Conservation (phyloP, 768 basidiomycete species). For the Leccinum ochraceum region DNA sequence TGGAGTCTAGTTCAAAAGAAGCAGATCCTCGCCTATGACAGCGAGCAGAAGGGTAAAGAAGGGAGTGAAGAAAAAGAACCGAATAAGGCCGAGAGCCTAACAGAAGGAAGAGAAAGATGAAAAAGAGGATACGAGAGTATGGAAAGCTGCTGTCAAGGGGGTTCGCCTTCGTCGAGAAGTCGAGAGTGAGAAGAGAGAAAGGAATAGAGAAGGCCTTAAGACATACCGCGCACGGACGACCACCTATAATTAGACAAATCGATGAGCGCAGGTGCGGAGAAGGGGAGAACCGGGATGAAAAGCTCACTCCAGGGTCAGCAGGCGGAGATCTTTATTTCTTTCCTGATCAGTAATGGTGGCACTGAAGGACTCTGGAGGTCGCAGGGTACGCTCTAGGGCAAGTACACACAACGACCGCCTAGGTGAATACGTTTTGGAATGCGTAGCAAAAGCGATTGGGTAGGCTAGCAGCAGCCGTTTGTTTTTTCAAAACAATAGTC, state of each 20-base stretch:
- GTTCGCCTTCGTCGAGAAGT: slow-evolving; percentile 58
- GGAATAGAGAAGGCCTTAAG: slow-evolving; percentile 13
- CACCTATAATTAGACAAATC: slow-evolving; percentile 49
- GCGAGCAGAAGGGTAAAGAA: slow-evolving; percentile 14
- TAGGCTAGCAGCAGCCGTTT: not conserved
- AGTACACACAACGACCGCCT: slow-evolving; percentile 24
- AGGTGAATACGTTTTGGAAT: slow-evolving; percentile 14
- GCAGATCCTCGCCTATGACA: slow-evolving; percentile 56
- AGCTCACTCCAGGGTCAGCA: slow-evolving; percentile 75
- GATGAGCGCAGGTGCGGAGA: slow-evolving; percentile 17
- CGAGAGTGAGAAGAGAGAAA: slow-evolving; percentile 18
- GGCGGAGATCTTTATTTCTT: slow-evolving; percentile 79
- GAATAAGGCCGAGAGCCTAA: not conserved
- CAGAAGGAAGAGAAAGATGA: slow-evolving; percentile 12
- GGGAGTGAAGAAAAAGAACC: slow-evolving; percentile 55
- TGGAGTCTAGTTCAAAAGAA: slow-evolving; percentile 53
- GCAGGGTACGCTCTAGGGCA: slow-evolving; percentile 26
- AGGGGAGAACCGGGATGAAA: slow-evolving; percentile 23
- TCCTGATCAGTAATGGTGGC: slow-evolving; percentile 75
- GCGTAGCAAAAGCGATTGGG: slow-evolving; percentile 30
- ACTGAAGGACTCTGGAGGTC: slow-evolving; percentile 41
- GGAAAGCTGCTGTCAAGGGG: slow-evolving; percentile 58
- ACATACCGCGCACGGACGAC: slow-evolving; percentile 75
- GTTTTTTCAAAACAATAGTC: not conserved
- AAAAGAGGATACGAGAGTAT: slow-evolving; percentile 7